Evolutionary conservation across 2,329 filamentous ascomycete genomes (phyloP), one percentile per base, ranked within the genome.

Genomic region (Claviceps spartinae): DNA sequence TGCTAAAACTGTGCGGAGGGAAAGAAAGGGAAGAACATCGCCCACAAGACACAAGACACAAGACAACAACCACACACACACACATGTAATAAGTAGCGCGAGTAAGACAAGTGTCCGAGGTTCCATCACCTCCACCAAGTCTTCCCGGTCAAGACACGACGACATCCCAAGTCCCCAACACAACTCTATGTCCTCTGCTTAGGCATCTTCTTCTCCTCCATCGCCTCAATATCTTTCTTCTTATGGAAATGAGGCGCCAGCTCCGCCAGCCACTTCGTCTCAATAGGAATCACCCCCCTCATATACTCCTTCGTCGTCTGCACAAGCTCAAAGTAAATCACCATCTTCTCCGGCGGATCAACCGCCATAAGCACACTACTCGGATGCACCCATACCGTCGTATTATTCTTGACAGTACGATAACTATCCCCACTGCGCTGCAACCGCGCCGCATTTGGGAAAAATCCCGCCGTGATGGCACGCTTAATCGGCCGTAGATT

Each of bases 191-290:
- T 61, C 50, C 63, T 58, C 50, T 64, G 59, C 55, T 66, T 70
- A 2, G 69, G 69, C 69, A 71, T 71, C 60, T 70, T 95, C 71
- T 80, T 86, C 54, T 88, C 85, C 62, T 88, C 88, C 59, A 95
- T 64, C 18, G 77, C 82, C 62, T 96, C 91, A 42, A 96, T 67
- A 63, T 96, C 89, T 69, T 88, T 85, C 71, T 86, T 85, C 71
- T 95, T 96, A 66, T 96, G 88, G 63, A 89, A 95, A 71, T 97
- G 93, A 56, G 91, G 91, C 55, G 93, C 93, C 55, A 93, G 81
- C 68, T 97, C 91, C 6, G 82, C 79, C 60, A 98, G 65, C 90
- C 90, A 96, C 63, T 82, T 81, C 0, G 86, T 75, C 62, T 94
- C 83, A 50, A 97, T 79, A 1, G 89, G 89, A 75, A 95, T 83